Evolutionary conservation across 2,329 filamentous ascomycete genomes (phyloP).

Genomic region (Talaromyces sp.): DNA sequence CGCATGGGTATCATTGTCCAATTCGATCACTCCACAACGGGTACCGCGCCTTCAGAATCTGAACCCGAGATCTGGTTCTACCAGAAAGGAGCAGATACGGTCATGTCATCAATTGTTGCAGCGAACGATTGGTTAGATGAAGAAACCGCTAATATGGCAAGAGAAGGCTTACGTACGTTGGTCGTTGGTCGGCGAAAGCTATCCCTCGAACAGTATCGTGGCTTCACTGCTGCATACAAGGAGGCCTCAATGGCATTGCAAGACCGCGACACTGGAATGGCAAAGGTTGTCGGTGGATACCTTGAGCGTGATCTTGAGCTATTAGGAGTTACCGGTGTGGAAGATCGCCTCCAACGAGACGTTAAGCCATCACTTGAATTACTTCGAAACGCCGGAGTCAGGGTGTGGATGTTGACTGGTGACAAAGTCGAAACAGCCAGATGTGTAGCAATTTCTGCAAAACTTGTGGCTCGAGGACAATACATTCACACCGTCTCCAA

Average conservation of each 20-base stretch:
- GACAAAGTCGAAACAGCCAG: slow-evolving; percentile 98
- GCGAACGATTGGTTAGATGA: slow-evolving; percentile 98
- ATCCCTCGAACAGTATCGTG: slow-evolving; percentile 72
- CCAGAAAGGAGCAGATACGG: slow-evolving; percentile 96
- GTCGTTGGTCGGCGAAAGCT: slow-evolving; percentile 92
- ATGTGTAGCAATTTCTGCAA: slow-evolving; percentile 92
- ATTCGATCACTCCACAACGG: slow-evolving; percentile 63
- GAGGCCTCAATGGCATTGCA: slow-evolving; percentile 78
- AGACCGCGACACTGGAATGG: slow-evolving; percentile 78
- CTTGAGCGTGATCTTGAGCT: slow-evolving; percentile 88
- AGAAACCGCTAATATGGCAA: slow-evolving; percentile 98
- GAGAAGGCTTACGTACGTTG: slow-evolving; percentile 88
- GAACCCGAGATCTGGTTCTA: slow-evolving; percentile 94
- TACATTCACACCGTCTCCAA: slow-evolving; percentile 93
- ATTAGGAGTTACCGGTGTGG: slow-evolving; percentile 94
- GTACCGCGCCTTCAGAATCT: slow-evolving; percentile 51
- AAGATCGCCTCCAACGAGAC: slow-evolving; percentile 92
- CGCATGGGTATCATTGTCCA: slow-evolving; percentile 96
- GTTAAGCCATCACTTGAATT: slow-evolving; percentile 95
- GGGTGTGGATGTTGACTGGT: slow-evolving; percentile 99
- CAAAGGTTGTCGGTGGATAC: slow-evolving; percentile 72
- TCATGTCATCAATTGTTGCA: slow-evolving; percentile 94
- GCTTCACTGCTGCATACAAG: slow-evolving; percentile 73
- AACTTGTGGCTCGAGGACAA: slow-evolving; percentile 88
- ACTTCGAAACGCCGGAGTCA: slow-evolving; percentile 93